These are phyloP conservation scores for Trametes maxima DNA, from an alignment of 768 basidiomycete genomes.

Conservation along the genomic window DNA sequence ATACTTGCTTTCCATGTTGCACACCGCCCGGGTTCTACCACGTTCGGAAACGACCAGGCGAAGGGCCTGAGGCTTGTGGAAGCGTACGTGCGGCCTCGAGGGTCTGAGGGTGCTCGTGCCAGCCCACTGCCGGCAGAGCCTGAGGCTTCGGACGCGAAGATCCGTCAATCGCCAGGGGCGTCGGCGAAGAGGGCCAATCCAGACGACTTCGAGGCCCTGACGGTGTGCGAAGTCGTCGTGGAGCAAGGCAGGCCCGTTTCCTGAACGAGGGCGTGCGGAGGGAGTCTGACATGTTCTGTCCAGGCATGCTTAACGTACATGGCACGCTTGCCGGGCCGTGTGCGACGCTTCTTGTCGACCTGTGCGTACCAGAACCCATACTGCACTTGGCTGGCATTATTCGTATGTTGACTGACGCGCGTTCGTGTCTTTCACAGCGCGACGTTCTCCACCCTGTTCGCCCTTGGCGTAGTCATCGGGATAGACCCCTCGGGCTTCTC, in stretches of 20 bases:
- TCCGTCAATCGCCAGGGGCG: not conserved
- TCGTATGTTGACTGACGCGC: not conserved
- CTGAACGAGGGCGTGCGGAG: not conserved
- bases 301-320: constrained; percentile 33
- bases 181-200: not conserved
- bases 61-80: constrained; percentile 28
- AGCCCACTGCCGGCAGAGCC: not conserved
- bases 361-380: constrained; percentile 18
- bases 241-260: constrained; percentile 22
- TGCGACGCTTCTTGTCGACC: constrained; percentile 25
- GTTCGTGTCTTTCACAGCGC: constrained; percentile 10
- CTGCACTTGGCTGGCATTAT: not conserved
- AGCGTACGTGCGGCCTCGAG: constrained; percentile 14
- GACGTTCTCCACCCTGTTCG: constrained; percentile 27
- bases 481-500: constrained; percentile 26
- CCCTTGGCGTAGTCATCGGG: constrained; percentile 15
- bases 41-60: constrained; percentile 25
- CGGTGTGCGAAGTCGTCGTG: constrained; percentile 28
- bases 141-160: not conserved
- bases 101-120: not conserved
- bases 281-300: not conserved
- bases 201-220: constrained; percentile 21
- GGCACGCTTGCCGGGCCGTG: constrained; percentile 28
- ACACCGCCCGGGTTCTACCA: constrained; percentile 18
- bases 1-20: constrained; percentile 29